phyloP scores from a whole-genome alignment of 805 yeast species.

The Pichia californica region DNA sequence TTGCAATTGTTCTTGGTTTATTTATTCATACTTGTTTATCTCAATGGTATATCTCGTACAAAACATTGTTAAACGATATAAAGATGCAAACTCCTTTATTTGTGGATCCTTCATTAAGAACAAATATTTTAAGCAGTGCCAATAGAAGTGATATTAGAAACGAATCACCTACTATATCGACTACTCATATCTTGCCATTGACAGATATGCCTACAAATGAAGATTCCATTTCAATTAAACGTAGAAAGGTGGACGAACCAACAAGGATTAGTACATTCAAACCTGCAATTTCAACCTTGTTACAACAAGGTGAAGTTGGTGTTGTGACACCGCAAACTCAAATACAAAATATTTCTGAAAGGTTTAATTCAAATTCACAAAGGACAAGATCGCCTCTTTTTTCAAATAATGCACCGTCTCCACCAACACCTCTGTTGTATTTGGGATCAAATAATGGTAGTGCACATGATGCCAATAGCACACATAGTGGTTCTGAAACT shows the following conservation, averaged over 20 bases:
- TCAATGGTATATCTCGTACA: slow-evolving; percentile 35
- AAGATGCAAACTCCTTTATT: not conserved
- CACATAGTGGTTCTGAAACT: not conserved
- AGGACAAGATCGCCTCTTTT: too few relatives aligned
- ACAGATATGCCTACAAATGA: too few relatives aligned
- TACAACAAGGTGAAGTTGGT: not conserved
- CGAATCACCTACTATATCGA: not conserved
- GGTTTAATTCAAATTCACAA: not conserved
- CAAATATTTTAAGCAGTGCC: not conserved
- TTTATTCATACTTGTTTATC: slow-evolving; percentile 57
- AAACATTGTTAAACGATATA: slow-evolving; percentile 11
- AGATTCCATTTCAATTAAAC: not conserved
- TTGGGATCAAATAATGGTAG: not conserved
- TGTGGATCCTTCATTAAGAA: not conserved
- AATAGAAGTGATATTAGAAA: not conserved
- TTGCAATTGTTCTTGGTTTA: slow-evolving; percentile 48
- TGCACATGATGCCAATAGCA: not conserved
- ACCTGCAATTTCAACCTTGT: not conserved
- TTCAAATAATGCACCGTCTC: not conserved
- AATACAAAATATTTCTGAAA: not conserved
- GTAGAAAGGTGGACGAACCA: too few relatives aligned
- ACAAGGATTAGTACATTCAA: not conserved
- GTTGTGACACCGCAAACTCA: not conserved
- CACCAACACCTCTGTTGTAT: slow-evolving; percentile 3
- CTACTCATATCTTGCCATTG: too few relatives aligned